Conservation (phyloP, 1,284 basidiomycete genomes). For the Tremellales sp. region DNA sequence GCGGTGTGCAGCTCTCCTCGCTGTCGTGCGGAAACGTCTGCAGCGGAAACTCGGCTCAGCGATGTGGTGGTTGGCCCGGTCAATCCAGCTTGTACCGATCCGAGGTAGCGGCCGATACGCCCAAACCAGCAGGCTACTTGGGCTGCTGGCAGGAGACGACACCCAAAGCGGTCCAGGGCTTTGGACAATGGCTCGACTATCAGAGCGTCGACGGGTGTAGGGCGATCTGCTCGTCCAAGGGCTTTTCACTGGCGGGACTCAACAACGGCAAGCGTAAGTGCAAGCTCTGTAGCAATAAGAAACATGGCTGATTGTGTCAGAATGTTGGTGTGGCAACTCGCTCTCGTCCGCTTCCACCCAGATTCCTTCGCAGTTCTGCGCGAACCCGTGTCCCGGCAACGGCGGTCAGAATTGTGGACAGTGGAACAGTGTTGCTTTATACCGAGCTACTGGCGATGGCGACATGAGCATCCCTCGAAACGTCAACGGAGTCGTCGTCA, state of each 20-base stretch:
- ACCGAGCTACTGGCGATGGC: background rate
- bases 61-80: background rate
- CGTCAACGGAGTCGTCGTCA: background rate
- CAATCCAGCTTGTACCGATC: background rate
- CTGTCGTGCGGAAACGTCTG: background rate
- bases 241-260: background rate
- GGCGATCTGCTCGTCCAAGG: background rate
- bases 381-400: background rate
- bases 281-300: background rate
- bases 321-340: background rate
- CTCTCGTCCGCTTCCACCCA: background rate
- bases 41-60: background rate
- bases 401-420: background rate
- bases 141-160: background rate
- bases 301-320: background rate
- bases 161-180: background rate
- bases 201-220: background rate
- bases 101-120: background rate
- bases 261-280: background rate
- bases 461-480: background rate
- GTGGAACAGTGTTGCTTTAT: background rate
- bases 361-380: background rate
- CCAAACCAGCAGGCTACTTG: background rate
- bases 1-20: background rate
- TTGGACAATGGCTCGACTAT: background rate